A percentile compares a stretch with the other conserved stretches of the same genome.
These are phyloP conservation scores for Aaosphaeria pasadenensis DNA, from an alignment of 2,329 filamentous ascomycete genomes.

Conservation along the genomic window DNA sequence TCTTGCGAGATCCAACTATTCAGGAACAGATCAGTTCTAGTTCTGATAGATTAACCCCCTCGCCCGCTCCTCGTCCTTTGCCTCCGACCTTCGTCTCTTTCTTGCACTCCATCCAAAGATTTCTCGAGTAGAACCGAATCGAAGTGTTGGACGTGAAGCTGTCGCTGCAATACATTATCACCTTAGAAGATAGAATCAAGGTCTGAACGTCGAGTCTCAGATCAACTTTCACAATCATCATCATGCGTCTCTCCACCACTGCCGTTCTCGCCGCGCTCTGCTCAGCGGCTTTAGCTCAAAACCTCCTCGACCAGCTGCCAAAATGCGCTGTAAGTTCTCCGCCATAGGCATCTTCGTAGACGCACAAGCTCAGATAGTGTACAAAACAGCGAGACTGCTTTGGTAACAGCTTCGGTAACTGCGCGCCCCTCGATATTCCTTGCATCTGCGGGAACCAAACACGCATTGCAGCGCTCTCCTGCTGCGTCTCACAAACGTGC, in stretches of 20 bases:
- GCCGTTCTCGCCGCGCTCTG: conserved; percentile 16
- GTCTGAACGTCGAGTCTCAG: neutral
- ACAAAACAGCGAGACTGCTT: conserved; percentile 31
- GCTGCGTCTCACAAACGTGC: conserved; percentile 41
- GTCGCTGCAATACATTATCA: no score
- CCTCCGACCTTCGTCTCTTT: no score
- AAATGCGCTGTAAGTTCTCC: conserved; percentile 21
- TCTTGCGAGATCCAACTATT: no score
- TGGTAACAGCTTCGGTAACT: conserved; percentile 35
- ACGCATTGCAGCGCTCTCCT: conserved; percentile 37
- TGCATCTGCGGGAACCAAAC: conserved; percentile 42
- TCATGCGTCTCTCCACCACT: conserved; percentile 21
- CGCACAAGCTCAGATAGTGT: no score
- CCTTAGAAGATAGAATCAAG: no score
- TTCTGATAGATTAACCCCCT: no score
- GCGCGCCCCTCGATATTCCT: conserved; percentile 35
- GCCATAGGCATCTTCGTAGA: neutral
- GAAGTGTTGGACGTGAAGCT: no score
- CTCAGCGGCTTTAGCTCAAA: conserved; percentile 20
- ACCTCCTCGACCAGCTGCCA: conserved; percentile 15
- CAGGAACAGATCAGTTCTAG: no score
- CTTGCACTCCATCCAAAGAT: no score
- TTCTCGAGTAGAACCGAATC: no score
- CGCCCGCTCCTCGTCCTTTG: no score
- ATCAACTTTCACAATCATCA: neutral